Conservation (phyloP, 2,329 filamentous ascomycete species). For the Penicillium thymicola region DNA sequence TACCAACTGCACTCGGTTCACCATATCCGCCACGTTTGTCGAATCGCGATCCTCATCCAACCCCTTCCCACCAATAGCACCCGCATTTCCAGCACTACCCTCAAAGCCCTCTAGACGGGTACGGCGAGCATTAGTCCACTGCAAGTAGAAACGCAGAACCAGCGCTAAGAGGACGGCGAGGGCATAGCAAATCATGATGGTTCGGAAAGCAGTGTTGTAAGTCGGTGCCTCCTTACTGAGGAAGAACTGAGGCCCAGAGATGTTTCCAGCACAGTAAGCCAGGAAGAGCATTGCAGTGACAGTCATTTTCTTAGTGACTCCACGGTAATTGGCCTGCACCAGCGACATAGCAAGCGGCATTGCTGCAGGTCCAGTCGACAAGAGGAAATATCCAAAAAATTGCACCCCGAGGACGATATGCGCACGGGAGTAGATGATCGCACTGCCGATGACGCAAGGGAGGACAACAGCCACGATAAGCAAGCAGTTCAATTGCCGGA, state of each 20-base stretch:
- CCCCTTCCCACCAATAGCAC: conserved; percentile 44
- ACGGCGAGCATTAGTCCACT: conserved; percentile 46
- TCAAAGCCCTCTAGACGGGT: conserved; percentile 36
- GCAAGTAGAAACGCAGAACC: conserved; percentile 49
- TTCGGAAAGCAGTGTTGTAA: conserved; percentile 54
- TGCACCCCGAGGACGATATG: conserved; percentile 42
- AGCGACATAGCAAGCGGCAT: conserved; percentile 57
- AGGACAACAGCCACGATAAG: conserved; percentile 51
- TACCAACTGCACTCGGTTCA: conserved; percentile 35
- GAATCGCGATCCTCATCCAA: conserved; percentile 42
- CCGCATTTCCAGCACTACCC: conserved; percentile 21
- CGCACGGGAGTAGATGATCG: conserved; percentile 51
- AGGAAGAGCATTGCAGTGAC: conserved; percentile 56
- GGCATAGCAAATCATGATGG: conserved; percentile 57
- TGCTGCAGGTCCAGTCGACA: conserved; percentile 53
- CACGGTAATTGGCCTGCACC: conserved; percentile 55
- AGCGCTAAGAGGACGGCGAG: conserved; percentile 48
- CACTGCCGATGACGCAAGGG: conserved; percentile 52
- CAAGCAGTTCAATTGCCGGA: conserved; percentile 51
- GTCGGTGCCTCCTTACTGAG: conserved; percentile 48
- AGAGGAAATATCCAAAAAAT: conserved; percentile 57
- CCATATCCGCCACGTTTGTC: conserved; percentile 34
- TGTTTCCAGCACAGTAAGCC: conserved; percentile 56
- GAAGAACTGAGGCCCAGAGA: conserved; percentile 57
- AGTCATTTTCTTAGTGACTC: conserved; percentile 60